Evolutionary conservation across 2,329 filamentous ascomycete genomes (phyloP), one percentile per base, ranked within the genome.

Genomic region (Colletotrichum sp.): DNA sequence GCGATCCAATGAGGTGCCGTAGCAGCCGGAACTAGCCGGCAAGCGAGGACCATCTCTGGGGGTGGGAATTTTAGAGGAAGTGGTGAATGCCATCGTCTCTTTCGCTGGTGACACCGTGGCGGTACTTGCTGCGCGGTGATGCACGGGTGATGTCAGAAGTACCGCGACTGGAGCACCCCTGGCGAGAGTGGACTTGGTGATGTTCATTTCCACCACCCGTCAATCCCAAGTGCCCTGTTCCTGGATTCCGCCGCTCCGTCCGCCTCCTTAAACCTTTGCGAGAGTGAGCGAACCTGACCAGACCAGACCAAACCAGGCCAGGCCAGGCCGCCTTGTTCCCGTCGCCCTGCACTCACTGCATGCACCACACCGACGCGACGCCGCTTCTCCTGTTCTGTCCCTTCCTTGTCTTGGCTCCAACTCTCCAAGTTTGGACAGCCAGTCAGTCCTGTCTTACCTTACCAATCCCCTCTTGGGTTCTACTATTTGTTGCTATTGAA

Each of bases 141-240:
- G 44, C 10, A n/a, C 18, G 18, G n/a, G n/a, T 26, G 65, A 59
- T 32, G 67, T 63, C 8, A 26, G 32, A 48, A 22, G 24, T 55
- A 39, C 13, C 32, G 39, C 30, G 30, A 63, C 68, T 16, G 44
- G 44, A 52, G 44, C n/a, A 15, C 36, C 18, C 26, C 24, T 48
- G 70, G 22, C 60, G 15, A 34, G n/a, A 26, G 22, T 57, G 63
- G 55, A 28, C 16, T 57, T 74, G 70, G 44, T 73, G 74, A 74
- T 68, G 65, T 52, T 76, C 65, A 74, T 76, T 74, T 76, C 74
- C 74, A 69, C 74, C 74, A 62, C 59, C 74, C 44, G 64, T 32
- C 34, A 36, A 72, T 68, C 70, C 70, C 57, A 74, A 55, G 59
- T 65, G 70, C 70, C 74, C 74, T 76, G 74, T 76, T 76, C 74